A percentile compares a stretch with the other conserved stretches of the same genome.
phyloP scores from a whole-genome alignment of 805 yeast species.

The Phaffomyces antillensis region DNA sequence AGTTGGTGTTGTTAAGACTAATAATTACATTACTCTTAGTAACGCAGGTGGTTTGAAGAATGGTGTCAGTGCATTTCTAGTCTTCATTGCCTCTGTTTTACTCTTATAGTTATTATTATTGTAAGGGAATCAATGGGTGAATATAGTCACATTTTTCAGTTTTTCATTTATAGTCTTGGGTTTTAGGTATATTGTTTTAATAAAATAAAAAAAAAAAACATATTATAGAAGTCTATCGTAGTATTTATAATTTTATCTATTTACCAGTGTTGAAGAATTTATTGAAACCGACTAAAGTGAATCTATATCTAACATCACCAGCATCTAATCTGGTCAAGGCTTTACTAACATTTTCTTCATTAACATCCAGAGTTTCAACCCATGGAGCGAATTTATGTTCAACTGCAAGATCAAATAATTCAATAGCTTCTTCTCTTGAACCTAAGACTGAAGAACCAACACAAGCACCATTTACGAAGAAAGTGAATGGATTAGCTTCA shows the following conservation, averaged over 20 bases:
- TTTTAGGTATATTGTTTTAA: not conserved
- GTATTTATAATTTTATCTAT: not conserved
- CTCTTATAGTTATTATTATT: not conserved
- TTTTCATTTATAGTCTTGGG: not conserved
- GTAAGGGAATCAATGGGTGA: no score
- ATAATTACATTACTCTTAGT: conserved; percentile 31
- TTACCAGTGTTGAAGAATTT: conserved; percentile 27
- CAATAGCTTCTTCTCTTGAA: conserved; percentile 55
- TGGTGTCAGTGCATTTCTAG: conserved; percentile 1
- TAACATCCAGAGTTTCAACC: conserved; percentile 52
- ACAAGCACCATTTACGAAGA: conserved; percentile 41
- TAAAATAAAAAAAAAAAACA: not conserved
- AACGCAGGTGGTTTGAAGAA: not conserved
- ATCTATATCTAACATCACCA: conserved; percentile 59
- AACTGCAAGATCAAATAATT: conserved; percentile 59
- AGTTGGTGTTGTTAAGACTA: conserved; percentile 54
- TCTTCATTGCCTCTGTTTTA: not conserved
- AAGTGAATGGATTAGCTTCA: conserved; percentile 41
- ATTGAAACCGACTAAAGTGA: conserved; percentile 51
- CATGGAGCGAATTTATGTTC: conserved; percentile 53
- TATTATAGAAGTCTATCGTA: not conserved
- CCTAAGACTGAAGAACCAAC: conserved; percentile 57
- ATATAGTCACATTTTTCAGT: not conserved
- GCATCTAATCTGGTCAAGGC: conserved; percentile 48
- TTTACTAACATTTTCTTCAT: conserved; percentile 43